These are phyloP conservation scores for Mycena leptocephala DNA, from an alignment of 768 basidiomycete species.

Conservation along the genomic window DNA sequence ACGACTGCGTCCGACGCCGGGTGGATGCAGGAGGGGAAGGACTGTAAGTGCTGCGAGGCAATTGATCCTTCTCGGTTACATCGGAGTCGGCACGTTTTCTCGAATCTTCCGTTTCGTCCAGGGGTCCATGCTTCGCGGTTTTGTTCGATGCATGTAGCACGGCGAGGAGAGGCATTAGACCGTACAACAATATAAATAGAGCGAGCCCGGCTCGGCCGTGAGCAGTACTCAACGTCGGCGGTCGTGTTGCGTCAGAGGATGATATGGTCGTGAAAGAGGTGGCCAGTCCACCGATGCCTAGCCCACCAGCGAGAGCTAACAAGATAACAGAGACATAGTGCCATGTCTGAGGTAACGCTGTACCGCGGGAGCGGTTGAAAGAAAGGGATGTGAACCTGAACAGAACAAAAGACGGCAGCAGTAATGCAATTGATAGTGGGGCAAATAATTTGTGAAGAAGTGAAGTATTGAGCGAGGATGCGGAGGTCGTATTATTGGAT, in stretches of 20 bases:
- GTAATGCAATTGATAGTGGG: slow-evolving; percentile 60
- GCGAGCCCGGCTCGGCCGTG: slow-evolving; percentile 80
- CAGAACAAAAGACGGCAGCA: slow-evolving; percentile 54
- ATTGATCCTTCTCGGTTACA: slow-evolving; percentile 47
- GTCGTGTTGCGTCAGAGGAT: slow-evolving; percentile 40
- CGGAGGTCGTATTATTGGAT: not conserved
- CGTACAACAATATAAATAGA: slow-evolving; percentile 76
- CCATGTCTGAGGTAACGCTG: slow-evolving; percentile 34
- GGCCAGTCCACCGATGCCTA: slow-evolving; percentile 46
- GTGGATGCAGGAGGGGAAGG: slow-evolving; percentile 61
- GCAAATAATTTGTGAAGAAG: slow-evolving; percentile 62
- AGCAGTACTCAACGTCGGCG: slow-evolving; percentile 63
- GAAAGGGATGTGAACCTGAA: slow-evolving; percentile 49
- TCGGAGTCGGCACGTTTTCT: slow-evolving; percentile 42
- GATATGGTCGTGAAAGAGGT: slow-evolving; percentile 69
- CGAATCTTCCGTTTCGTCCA: slow-evolving; percentile 25
- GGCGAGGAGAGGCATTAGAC: slow-evolving; percentile 60
- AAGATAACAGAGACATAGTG: slow-evolving; percentile 57
- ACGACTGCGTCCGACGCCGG: slow-evolving; percentile 64
- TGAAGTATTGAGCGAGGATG: slow-evolving; percentile 53
- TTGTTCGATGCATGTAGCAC: slow-evolving; percentile 20
- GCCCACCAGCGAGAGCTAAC: slow-evolving; percentile 51
- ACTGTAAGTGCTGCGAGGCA: slow-evolving; percentile 54
- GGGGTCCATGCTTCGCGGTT: slow-evolving; percentile 33
- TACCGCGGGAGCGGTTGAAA: slow-evolving; percentile 33